Evolutionary conservation across 148 eudicot species (phyloP), one percentile per base, ranked within the genome.

Genomic region (Polygonum maritimum): DNA sequence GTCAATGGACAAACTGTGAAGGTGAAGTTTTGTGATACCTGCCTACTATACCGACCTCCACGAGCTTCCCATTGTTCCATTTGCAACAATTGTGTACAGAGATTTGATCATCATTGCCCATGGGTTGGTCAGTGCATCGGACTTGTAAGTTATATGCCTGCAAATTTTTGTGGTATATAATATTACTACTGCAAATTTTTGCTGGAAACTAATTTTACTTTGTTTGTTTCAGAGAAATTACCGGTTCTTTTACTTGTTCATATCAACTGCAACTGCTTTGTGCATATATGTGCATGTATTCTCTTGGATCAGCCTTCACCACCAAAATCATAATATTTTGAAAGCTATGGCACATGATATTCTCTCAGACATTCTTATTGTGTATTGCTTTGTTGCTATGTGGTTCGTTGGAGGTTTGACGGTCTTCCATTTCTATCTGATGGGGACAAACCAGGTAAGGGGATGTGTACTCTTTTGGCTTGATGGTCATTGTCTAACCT

Each of bases 111-210:
- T 81, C 98, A 95, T 76, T 95, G 98, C 76, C 98, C 97, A n/a
- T 92, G 98, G 98, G 97, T 95, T 22, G 98, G 98, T 80, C 98
- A 95, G 78, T 95, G 98, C 89, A 90, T 95, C 49, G 98, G 97
- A 75, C 76, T 85, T 58, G 98, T 95, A 86, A 87, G 96, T 88
- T 82, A 45, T 48, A 26, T 63, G 70, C 70, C 40, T 60, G 12
- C 58, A 60, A 60, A 60, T 1, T 8, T 60, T 26, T 10, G 62
- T 58, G 12, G 3, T 22, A 33, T 22, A 21, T 57, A 21, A 31
- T 57, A 26, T 6, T 22, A 19, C 12, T n/a, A 1, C 26, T 6
- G 9, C 14, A 58, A 3, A 22, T 60, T 21, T 9, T 52, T 22
- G n/a, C 48, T 36, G 22, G 33, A 60, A 60, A 57, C 62, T 80